Evolutionary conservation across 257 asterid species (phyloP).

Genomic region (Gardenia jasminoides): DNA sequence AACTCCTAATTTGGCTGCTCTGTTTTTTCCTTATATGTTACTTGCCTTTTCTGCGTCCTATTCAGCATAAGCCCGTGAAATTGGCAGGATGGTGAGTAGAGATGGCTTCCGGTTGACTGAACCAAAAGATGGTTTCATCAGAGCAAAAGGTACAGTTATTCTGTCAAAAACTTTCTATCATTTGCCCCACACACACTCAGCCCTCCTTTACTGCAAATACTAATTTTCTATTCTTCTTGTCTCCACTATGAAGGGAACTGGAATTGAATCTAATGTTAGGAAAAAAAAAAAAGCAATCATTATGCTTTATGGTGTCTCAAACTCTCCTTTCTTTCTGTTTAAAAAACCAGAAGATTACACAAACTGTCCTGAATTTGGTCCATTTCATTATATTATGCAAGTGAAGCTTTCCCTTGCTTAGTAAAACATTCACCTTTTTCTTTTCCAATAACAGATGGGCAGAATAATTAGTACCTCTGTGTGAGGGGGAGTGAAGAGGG

Average conservation of each 20-base stretch:
- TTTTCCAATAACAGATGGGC: background rate
- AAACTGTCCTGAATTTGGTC: background rate
- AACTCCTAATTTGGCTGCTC: background rate
- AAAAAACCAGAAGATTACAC: background rate
- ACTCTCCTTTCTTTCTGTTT: background rate
- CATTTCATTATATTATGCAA: background rate
- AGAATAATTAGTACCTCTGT: background rate
- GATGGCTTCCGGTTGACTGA: slow-evolving; percentile 38
- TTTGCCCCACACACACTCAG: slow-evolving; percentile 25
- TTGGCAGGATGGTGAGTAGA: background rate
- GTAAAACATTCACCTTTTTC: background rate
- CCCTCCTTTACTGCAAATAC: slow-evolving; percentile 43
- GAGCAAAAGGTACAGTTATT: slow-evolving; percentile 29
- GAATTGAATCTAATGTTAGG: slow-evolving; percentile 1
- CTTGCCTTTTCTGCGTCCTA: background rate
- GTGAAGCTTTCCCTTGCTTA: background rate
- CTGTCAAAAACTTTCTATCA: slow-evolving; percentile 15
- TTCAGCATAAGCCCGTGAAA: background rate
- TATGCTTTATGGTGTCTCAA: background rate
- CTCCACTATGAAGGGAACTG: slow-evolving; percentile 34
- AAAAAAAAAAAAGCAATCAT: background rate
- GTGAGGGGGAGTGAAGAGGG: too few species aligned
- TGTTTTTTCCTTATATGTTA: background rate
- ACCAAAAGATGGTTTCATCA: slow-evolving; percentile 27
- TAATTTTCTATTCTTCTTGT: slow-evolving; percentile 28